Evolutionary conservation across 148 eudicot genomes (phyloP).

Genomic region (Vaccinium corymbosum): DNA sequence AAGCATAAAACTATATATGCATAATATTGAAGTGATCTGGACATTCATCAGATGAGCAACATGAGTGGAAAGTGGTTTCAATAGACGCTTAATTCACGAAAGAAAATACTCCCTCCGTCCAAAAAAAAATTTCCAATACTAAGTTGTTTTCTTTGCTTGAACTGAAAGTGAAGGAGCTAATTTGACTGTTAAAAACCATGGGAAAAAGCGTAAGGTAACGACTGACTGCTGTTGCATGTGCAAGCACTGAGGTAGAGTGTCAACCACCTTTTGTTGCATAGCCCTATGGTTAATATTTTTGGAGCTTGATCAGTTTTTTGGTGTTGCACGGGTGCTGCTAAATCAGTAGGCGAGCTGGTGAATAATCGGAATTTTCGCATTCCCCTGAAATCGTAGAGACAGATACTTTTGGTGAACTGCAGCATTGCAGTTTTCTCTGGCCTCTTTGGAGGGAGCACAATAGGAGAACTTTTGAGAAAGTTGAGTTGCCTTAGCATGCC

Average conservation of each 20-base stretch:
- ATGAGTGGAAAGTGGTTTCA: background rate
- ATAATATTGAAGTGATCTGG: background rate
- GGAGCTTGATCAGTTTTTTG: background rate
- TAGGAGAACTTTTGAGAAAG: background rate
- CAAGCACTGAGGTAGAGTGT: background rate
- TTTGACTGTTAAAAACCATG: background rate
- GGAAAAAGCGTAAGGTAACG: background rate
- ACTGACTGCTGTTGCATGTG: background rate
- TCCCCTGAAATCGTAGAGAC: background rate
- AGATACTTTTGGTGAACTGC: background rate
- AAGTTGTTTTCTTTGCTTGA: background rate
- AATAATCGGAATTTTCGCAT: background rate
- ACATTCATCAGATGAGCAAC: background rate
- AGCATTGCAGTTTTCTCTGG: background rate
- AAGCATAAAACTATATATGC: constrained; percentile 28
- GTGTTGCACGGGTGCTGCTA: background rate
- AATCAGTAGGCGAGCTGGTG: no score
- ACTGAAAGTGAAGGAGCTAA: background rate
- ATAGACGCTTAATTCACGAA: background rate
- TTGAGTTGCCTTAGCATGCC: background rate
- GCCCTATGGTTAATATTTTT: background rate
- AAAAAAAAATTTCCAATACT: background rate
- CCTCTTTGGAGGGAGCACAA: background rate
- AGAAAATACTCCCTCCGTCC: background rate
- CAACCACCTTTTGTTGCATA: background rate